Evolutionary conservation across 2,329 filamentous ascomycete species (phyloP), one percentile per base, ranked within the genome.

Genomic region (Fonsecaea monophora): DNA sequence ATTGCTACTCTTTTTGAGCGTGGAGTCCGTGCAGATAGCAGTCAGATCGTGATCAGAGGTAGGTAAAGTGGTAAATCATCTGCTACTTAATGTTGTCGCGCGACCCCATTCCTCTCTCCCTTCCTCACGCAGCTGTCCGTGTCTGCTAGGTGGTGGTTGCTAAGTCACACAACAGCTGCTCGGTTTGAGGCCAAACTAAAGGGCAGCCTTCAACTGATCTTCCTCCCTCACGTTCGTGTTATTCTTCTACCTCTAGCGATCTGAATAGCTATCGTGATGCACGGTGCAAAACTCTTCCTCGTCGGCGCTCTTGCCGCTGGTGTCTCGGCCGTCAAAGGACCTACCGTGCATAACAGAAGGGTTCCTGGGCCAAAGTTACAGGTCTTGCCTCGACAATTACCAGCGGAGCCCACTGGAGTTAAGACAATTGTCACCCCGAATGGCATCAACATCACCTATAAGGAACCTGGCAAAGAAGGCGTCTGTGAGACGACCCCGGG

Each of bases 361-460:
- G 65, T 53, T 5, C 59, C 59, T 15, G 67, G 68, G 3, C 69
- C 59, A 12, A 65, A 57, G 37, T 45, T 68, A 30, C 69, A 74
- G 38, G 57, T 72, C 56, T 68, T 58, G n/a, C 72, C 71, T 56
- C 73, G 77, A 34, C 77, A 80, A 64, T 64, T 80, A 13, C 79
- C 78, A 15, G 69, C 76, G 1, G 73, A 77, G 55, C 75, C 79
- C 18, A 77, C 76, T 2, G 77, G 75, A 9, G 75, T 81, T n/a
- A 76, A 78, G 64, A 74, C 75, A 2, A 76, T 80, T 55, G 75
- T 72, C 55, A 78, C 77, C 15, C 76, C 79, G 3, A 79, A 77
- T 64, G 82, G 82, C 63, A 77, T 85, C 68, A 82, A 81, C 30
- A 85, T 88, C 64, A 83, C 85, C 18, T 88, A 86, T 75, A 88